Evolutionary conservation across 2,329 filamentous ascomycete genomes (phyloP).

Genomic region (Fusarium sp.): DNA sequence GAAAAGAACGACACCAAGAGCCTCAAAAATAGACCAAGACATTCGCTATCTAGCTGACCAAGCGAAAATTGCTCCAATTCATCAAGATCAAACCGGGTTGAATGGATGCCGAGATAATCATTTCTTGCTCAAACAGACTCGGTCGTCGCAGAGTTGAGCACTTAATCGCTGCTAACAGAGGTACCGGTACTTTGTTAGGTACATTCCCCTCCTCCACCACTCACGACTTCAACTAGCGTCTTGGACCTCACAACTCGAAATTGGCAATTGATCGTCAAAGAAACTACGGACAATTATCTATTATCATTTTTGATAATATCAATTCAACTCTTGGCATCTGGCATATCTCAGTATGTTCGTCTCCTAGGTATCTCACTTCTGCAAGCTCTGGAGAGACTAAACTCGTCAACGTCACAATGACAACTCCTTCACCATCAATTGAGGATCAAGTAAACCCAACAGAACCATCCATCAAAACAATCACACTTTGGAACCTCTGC

Average conservation of each 20-base stretch:
- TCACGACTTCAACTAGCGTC: not conserved
- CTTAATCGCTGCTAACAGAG: not conserved
- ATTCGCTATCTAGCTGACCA: not conserved
- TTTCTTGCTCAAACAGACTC: conserved; percentile 37
- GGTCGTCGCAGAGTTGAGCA: not conserved
- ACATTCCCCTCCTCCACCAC: not conserved
- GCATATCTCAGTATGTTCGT: not conserved
- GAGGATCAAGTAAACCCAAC: not conserved
- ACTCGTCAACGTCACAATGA: not conserved
- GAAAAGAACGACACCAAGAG: not conserved
- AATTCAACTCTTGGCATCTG: not conserved
- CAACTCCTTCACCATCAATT: not conserved
- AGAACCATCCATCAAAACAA: not conserved
- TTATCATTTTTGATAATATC: not conserved
- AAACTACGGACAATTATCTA: not conserved
- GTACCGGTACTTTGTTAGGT: conserved; percentile 32
- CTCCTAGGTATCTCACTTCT: not conserved
- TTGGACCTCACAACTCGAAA: not conserved
- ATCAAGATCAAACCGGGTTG: not conserved
- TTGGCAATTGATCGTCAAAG: not conserved
- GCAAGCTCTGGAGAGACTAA: not conserved
- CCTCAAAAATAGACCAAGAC: not conserved
- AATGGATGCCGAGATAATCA: not conserved
- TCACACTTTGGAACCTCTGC: not conserved
- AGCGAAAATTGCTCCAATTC: not conserved